These are phyloP conservation scores for Rhizoctonia solani DNA, from an alignment of 1,284 basidiomycete species.

Conservation along the genomic window DNA sequence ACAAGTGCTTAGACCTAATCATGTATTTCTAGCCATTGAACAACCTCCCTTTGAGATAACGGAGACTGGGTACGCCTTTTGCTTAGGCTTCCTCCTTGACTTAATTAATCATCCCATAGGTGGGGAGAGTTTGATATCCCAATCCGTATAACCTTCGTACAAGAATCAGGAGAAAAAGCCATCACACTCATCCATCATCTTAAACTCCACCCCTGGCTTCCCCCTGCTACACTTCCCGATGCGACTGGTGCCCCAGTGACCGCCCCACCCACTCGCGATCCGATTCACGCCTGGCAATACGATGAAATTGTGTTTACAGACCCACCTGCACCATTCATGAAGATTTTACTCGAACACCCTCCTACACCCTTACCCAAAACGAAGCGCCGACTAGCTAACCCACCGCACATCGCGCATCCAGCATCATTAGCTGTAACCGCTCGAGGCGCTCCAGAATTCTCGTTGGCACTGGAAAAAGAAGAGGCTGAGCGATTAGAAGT, in stretches of 20 bases:
- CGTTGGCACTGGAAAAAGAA: constrained; percentile 78
- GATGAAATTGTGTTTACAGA: constrained; percentile 98
- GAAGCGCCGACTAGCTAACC: constrained; percentile 58
- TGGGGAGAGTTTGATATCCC: constrained; percentile 99
- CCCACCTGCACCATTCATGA: constrained; percentile 87
- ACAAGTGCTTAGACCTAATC: neutral
- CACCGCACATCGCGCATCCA: constrained; percentile 69
- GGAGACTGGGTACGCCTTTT: constrained; percentile 78
- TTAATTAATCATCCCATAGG: constrained; percentile 50
- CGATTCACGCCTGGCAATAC: constrained; percentile 98
- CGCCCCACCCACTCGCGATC: constrained; percentile 42
- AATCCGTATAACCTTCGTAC: constrained; percentile 91
- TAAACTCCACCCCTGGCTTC: constrained; percentile 92
- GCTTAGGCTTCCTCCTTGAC: neutral
- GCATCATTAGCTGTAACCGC: constrained; percentile 60
- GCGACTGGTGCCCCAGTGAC: constrained; percentile 43
- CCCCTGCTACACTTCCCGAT: constrained; percentile 40
- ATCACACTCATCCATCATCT: constrained; percentile 88
- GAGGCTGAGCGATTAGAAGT: constrained; percentile 81
- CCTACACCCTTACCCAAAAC: constrained; percentile 79
- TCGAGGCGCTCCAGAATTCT: constrained; percentile 78
- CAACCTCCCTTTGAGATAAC: constrained; percentile 93
- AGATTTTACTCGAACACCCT: constrained; percentile 77
- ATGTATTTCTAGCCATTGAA: constrained; percentile 69
- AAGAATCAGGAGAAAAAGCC: constrained; percentile 91